phyloP scores from a whole-genome alignment of 306 rosid genomes.

The Castanospermum australe region DNA sequence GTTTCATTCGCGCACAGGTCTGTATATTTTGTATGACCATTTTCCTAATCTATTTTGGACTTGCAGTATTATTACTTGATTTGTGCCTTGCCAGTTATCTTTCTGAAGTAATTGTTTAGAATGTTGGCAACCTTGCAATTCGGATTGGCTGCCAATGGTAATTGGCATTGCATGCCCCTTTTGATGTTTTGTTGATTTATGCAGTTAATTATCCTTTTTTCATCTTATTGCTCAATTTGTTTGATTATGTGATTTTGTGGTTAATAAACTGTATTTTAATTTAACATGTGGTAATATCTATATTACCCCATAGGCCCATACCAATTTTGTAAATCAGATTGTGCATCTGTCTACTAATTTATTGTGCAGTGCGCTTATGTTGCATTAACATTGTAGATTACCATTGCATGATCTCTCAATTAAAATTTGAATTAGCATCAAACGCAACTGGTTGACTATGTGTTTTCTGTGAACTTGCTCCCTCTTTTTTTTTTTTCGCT shows the following conservation, averaged over 20 bases:
- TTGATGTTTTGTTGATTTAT: background rate
- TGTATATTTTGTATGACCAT: background rate
- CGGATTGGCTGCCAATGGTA: background rate
- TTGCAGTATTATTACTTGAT: background rate
- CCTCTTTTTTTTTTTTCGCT: background rate
- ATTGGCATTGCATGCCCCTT: background rate
- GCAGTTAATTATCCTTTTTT: background rate
- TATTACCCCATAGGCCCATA: no score
- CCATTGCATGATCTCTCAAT: background rate
- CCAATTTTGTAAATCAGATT: background rate
- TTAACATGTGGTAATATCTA: background rate
- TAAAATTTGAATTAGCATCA: background rate
- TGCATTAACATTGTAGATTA: background rate
- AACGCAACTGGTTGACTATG: background rate
- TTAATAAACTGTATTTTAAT: background rate
- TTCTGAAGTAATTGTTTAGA: background rate
- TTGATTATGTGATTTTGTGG: background rate
- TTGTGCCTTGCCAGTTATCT: background rate
- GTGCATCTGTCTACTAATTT: background rate
- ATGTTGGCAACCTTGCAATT: background rate
- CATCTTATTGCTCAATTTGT: background rate
- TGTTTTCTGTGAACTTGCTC: background rate
- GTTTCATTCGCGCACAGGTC: conserved; percentile 81
- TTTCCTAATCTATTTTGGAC: background rate
- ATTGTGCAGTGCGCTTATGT: no score